Percentiles rank a stretch among this genome's conserved stretches.
These are phyloP conservation scores for Dioszegia aurantiaca DNA, from an alignment of 768 basidiomycete species.

Conservation along the genomic window DNA sequence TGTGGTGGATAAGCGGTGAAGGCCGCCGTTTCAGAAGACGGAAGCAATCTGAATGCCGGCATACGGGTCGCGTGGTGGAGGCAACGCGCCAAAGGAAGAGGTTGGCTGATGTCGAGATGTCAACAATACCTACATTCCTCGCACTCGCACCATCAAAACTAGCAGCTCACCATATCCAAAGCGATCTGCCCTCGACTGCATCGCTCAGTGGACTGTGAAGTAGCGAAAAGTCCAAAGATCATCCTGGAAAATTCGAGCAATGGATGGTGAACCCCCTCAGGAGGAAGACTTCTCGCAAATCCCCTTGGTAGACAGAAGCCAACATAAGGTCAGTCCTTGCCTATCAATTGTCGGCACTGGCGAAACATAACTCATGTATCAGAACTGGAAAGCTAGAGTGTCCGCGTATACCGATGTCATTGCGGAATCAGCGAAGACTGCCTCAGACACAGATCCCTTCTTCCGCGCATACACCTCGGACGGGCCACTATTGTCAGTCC, in stretches of 20 bases:
- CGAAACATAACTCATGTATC: conserved; percentile 1
- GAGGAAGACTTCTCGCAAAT: conserved; percentile 89
- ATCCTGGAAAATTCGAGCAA: neutral
- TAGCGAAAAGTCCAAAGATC: neutral
- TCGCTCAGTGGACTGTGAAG: too few species aligned
- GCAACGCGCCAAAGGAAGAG: neutral
- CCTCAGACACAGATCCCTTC: conserved; percentile 87
- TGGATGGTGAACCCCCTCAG: conserved; percentile 83
- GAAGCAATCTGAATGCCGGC: conserved; percentile 3
- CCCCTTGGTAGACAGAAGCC: conserved; percentile 72
- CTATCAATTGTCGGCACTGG: neutral
- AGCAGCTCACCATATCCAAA: too few species aligned
- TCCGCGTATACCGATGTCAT: conserved; percentile 85
- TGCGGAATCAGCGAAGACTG: conserved; percentile 80
- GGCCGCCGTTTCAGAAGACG: conserved; percentile 12
- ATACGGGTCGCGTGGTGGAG: neutral
- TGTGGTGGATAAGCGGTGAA: neutral
- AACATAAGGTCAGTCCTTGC: conserved; percentile 63
- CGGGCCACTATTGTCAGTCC: conserved; percentile 60
- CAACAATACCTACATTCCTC: conserved; percentile 3
- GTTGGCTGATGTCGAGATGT: conserved; percentile 1
- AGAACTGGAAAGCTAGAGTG: conserved; percentile 97
- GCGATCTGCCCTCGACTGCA: too few species aligned
- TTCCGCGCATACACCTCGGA: conserved; percentile 85
- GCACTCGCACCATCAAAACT: neutral